A percentile compares a stretch with the other conserved stretches of the same genome.
phyloP scores from a whole-genome alignment of 805 yeast genomes.

The Blastobotrys muscicola region DNA sequence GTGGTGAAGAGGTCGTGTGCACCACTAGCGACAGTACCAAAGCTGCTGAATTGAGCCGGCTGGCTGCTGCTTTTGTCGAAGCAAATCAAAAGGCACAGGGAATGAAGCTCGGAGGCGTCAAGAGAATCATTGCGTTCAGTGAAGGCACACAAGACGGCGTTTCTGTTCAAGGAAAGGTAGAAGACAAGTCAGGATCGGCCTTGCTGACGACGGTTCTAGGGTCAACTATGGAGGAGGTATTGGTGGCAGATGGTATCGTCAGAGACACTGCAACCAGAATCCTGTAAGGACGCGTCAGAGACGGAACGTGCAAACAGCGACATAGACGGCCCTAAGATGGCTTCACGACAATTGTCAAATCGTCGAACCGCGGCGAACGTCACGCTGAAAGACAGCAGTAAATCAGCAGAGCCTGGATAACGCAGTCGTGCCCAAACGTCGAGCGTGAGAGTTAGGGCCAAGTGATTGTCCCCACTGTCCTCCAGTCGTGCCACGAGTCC shows the following conservation, averaged over 20 bases:
- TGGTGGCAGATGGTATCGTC: slow-evolving; percentile 12
- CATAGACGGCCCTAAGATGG: no score
- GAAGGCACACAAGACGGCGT: slow-evolving; percentile 2
- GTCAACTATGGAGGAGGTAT: slow-evolving; percentile 4
- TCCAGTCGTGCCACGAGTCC: no score
- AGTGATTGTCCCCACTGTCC: no score
- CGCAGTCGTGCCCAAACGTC: no score
- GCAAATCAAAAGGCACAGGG: slow-evolving; percentile 10
- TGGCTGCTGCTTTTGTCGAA: slow-evolving; percentile 12
- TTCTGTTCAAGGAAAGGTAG: slow-evolving; percentile 9
- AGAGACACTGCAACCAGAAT: slow-evolving; percentile 2
- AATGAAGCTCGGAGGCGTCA: slow-evolving; percentile 14
- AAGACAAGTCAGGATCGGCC: slow-evolving; percentile 4
- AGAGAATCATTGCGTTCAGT: slow-evolving; percentile 8
- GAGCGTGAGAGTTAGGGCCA: no score
- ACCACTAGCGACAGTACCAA: slow-evolving; percentile 2
- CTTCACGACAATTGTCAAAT: no score
- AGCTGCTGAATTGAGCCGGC: slow-evolving; percentile 2
- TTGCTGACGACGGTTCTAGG: slow-evolving; percentile 11
- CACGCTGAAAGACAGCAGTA: no score
- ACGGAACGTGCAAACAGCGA: no score
- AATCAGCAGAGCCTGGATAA: no score
- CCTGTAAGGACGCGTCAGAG: no score
- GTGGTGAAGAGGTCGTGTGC: slow-evolving; percentile 13
- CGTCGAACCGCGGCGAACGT: no score